Evolutionary conservation across 768 basidiomycete species (phyloP).

Genomic region (Tricholoma furcatifolium): DNA sequence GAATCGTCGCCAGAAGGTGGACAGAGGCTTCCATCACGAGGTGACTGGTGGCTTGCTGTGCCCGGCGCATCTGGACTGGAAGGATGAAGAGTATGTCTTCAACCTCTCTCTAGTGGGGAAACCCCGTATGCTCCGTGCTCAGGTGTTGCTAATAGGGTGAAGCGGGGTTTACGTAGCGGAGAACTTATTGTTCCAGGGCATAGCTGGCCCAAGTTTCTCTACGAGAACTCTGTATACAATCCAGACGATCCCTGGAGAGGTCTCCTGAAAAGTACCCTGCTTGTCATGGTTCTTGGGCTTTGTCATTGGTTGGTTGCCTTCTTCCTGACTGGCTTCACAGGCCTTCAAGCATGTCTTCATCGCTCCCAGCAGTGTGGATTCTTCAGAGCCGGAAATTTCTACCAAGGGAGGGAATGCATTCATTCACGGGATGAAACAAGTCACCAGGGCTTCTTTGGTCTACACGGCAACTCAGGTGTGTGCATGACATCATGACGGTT

Average conservation of each 20-base stretch:
- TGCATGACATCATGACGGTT: too few species aligned
- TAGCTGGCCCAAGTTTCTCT: slow-evolving; percentile 25
- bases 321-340: slow-evolving; percentile 6
- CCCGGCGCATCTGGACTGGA: slow-evolving; percentile 12
- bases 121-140: too few species aligned
- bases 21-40: slow-evolving; percentile 13
- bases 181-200: slow-evolving; percentile 18
- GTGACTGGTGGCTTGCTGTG: slow-evolving; percentile 17
- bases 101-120: not conserved
- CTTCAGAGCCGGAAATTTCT: too few species aligned
- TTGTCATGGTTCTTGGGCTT: slow-evolving; percentile 19
- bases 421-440: too few species aligned
- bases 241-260: slow-evolving; percentile 26
- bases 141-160: slow-evolving; percentile 10
- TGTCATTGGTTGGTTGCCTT: slow-evolving; percentile 13
- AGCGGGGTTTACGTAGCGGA: slow-evolving; percentile 9
- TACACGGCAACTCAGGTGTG: too few species aligned
- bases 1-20: slow-evolving; percentile 6
- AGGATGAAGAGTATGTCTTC: slow-evolving; percentile 7
- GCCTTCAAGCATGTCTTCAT: slow-evolving; percentile 29
- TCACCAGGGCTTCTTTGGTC: too few species aligned
- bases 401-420: too few species aligned
- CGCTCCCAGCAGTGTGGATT: slow-evolving; percentile 28
- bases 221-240: slow-evolving; percentile 17
- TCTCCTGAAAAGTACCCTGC: too few species aligned